Conservation (phyloP, 768 basidiomycete species). For the Podaxis sp. region DNA sequence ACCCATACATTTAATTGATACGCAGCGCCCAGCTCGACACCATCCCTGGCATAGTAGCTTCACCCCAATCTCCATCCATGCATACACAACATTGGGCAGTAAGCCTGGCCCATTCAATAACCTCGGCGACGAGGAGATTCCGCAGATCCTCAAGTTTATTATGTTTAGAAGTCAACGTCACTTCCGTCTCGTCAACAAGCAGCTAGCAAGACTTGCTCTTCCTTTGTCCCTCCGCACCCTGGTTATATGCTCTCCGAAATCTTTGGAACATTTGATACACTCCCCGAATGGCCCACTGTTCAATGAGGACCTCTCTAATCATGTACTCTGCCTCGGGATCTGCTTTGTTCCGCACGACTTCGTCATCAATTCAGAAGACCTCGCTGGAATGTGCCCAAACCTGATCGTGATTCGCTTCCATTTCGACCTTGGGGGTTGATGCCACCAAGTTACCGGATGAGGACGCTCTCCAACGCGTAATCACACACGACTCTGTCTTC, state of each 20-base stretch:
- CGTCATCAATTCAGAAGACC: constrained; percentile 10
- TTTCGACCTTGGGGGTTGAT: constrained; percentile 11
- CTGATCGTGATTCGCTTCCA: constrained; percentile 21
- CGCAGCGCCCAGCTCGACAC: background rate
- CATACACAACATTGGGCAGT: background rate
- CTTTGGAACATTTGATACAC: constrained; percentile 12
- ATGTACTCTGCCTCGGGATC: constrained; percentile 20
- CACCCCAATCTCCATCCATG: background rate
- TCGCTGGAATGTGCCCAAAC: constrained; percentile 10
- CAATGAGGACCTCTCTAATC: constrained; percentile 11
- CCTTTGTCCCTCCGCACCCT: constrained; percentile 19
- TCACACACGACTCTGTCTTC: constrained; percentile 18
- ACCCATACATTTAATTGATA: background rate
- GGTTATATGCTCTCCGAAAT: constrained; percentile 17
- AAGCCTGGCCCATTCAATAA: constrained; percentile 3
- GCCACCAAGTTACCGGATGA: background rate
- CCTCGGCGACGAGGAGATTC: constrained; percentile 16
- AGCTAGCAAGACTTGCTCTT: constrained; percentile 19
- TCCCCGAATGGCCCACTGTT: constrained; percentile 21
- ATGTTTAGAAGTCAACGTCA: background rate
- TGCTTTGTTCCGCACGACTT: constrained; percentile 14
- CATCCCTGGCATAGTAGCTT: background rate
- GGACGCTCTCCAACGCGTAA: constrained; percentile 2
- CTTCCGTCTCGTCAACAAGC: constrained; percentile 21
- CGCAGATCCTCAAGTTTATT: constrained; percentile 13